Evolutionary conservation across 1,284 basidiomycete species (phyloP), one percentile per base, ranked within the genome.

Genomic region (Ustanciosporium gigantosporum): DNA sequence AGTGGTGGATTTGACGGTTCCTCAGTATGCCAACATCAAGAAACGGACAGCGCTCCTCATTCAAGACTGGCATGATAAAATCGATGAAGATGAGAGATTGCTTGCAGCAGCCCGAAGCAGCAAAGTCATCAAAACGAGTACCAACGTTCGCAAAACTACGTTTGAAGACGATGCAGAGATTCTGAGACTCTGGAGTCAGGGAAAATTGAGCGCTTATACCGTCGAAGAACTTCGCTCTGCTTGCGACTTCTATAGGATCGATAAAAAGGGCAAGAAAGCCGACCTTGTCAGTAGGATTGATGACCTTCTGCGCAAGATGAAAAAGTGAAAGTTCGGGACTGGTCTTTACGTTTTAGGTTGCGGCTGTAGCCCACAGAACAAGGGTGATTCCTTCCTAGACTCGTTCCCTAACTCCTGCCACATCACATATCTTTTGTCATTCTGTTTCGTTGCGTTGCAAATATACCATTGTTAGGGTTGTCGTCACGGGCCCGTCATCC

Each of bases 1-100:
- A 3, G 88, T 91, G 59, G 84, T 86, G 62, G 92, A 97, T 77
- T 79, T 86, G 56, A 91, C 91, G 0, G 74, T 84, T 49, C 92
- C 93, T 2, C 87, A 88, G 67, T 82, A 86, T 41, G 84, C 85
- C 34, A 83, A 84, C 69, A 91, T 95, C 58, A 87, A 90, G 70
- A 87, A 88, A 81, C 83, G 87, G 22, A 88, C 88, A 1, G 90
- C 90, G 13, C 79, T 81, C 31, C 80, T 88, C 43, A 85, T 95
- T 73, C 82, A 83, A 57, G 82, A 84, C 49, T 95, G 89, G 88
- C 91, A 90, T 70, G 76, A 80, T 13, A 81, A 81, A 6, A 78
- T 94, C 34, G 78, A 81, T n/a, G 80, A 83, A 9, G 90, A 93
- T 70, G 35, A 46, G 23, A 47, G 72, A 15, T 41, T 64, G 2